Percentiles rank a stretch among this genome's conserved stretches.
Evolutionary conservation across 805 yeast genomes (phyloP).

Genomic region (Nakazawaea ambrosiae): DNA sequence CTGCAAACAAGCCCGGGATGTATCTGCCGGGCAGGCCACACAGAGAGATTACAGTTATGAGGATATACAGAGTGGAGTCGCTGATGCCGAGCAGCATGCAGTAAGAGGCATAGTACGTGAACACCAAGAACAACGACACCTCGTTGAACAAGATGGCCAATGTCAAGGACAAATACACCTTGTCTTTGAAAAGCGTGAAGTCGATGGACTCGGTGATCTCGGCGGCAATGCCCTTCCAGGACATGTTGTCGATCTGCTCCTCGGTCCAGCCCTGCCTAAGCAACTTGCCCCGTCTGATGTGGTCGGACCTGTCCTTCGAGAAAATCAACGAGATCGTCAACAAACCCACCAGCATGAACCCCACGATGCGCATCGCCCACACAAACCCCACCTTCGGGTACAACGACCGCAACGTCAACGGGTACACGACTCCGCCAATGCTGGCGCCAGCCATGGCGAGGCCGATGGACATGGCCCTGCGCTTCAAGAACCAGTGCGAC

Average conservation of each 20-base stretch:
- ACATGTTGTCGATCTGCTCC: constrained; percentile 1
- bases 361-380: constrained; percentile 51
- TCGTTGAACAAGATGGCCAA: constrained; percentile 40
- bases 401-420: constrained; percentile 41
- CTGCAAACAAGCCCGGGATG: constrained; percentile 26
- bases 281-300: constrained; percentile 19
- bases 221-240: constrained; percentile 7
- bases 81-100: constrained; percentile 40
- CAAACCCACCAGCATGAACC: constrained; percentile 36
- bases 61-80: constrained; percentile 33
- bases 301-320: constrained; percentile 33
- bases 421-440: constrained; percentile 45
- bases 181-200: constrained; percentile 33
- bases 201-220: constrained; percentile 27
- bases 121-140: constrained; percentile 35
- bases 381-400: constrained; percentile 42
- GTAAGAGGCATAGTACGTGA: constrained; percentile 48
- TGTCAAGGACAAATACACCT: constrained; percentile 32
- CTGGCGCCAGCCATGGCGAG: constrained; percentile 47
- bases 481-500: constrained; percentile 58
- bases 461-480: constrained; percentile 51
- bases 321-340: constrained; percentile 27
- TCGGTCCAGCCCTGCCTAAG: constrained; percentile 12
- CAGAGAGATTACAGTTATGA: constrained; percentile 40
- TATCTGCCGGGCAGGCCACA: constrained; percentile 33